Evolutionary conservation across 1,284 basidiomycete genomes (phyloP).

Genomic region (Gomphus bonarii): DNA sequence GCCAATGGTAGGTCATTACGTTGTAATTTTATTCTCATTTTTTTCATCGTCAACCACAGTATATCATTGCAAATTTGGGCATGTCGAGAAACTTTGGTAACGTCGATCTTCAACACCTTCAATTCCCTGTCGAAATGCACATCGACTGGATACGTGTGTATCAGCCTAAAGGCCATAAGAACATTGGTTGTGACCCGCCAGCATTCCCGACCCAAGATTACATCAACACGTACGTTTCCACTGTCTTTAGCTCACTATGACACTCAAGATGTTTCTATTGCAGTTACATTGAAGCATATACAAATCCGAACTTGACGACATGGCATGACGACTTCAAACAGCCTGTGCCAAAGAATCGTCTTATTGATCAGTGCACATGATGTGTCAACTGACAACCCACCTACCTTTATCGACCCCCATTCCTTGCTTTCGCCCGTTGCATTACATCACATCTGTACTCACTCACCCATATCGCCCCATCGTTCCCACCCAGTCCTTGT

Average conservation of each 20-base stretch:
- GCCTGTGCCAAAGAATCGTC: constrained; percentile 47
- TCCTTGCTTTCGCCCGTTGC: not conserved
- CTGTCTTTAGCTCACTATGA: not conserved
- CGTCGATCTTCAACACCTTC: constrained; percentile 50
- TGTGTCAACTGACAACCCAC: not conserved
- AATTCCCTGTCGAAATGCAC: constrained; percentile 62
- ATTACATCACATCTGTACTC: constrained; percentile 5
- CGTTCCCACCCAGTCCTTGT: not conserved
- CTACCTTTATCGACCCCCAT: not conserved
- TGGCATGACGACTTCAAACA: constrained; percentile 44
- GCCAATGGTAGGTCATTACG: constrained; percentile 52
- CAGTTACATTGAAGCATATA: constrained; percentile 29
- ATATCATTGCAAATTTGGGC: constrained; percentile 75
- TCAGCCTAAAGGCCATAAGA: constrained; percentile 54
- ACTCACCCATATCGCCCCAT: not conserved
- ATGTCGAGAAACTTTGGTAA: constrained; percentile 70
- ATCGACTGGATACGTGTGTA: constrained; percentile 84
- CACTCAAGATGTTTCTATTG: not conserved
- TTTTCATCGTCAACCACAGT: constrained; percentile 27
- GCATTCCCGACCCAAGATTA: constrained; percentile 70
- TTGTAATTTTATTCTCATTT: not conserved
- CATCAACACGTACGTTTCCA: constrained; percentile 48
- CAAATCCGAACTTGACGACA: constrained; percentile 29
- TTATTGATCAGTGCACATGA: constrained; percentile 25
- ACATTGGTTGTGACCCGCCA: constrained; percentile 76